Evolutionary conservation across 2,329 filamentous ascomycete species (phyloP), one percentile per base, ranked within the genome.

Genomic region (Xylariaceae sp.): DNA sequence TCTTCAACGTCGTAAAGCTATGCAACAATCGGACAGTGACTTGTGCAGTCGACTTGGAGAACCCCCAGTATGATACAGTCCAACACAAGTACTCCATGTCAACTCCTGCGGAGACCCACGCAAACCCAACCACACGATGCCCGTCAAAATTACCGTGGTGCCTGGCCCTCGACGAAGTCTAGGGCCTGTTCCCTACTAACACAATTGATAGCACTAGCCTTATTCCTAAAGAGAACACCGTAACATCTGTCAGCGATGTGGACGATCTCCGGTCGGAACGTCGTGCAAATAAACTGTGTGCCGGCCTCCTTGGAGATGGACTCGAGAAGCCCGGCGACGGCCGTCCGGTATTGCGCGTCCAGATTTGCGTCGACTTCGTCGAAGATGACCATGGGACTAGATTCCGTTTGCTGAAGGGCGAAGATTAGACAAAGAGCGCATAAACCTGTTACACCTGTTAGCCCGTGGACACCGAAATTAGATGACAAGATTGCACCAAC

Each of bases 341-440:
- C 93, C 1, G 95, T 97, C 59, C 95, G 89, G 78, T 99, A 99
- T 75, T 99, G 95, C 1, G 95, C 93, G 73, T 99, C 95, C 20
- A 99, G 84, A 72, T 99, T 99, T 73, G 95, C 95, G 71, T 99
- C 95, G 62, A 99, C 96, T 75, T 99, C 95, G 73, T 99, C 95
- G 67, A 99, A 99, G 68, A 99, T 93, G 73, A 99, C 97, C 81
- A 99, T 98, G 1, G 95, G 95, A 44, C 93, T 96, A 9, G 93
- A 95, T 72, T 99, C 95, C 57, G 93, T 96, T 65, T 93, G 91
- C 75, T 99, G 95, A 65, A 99, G 96, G n/a, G 95, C 95, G 72
- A 99, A 99, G 65, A 99, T 96, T 49, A 99, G 85, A 44, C 95
- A 96, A n/a, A 99, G 85, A 9, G 95, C 95, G 74, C 93, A 98